Evolutionary conservation across 768 basidiomycete genomes (phyloP).

Genomic region (Mycena belliarum): DNA sequence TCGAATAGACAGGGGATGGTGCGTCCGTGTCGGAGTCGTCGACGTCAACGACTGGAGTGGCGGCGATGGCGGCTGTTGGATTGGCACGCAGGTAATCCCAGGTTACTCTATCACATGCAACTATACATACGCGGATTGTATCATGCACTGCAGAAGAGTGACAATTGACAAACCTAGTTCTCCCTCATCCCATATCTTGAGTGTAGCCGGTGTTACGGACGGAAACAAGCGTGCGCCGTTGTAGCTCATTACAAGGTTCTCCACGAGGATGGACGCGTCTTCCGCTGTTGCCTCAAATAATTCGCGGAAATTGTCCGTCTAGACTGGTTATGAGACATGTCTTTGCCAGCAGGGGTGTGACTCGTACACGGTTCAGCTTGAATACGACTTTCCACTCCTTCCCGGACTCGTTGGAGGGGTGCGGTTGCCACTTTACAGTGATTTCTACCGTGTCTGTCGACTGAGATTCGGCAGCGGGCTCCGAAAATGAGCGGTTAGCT

Average conservation of each 20-base stretch:
- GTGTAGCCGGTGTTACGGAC: conserved; percentile 64
- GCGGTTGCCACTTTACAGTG: conserved; percentile 64
- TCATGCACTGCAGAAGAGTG: background rate
- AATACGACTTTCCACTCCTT: conserved; percentile 49
- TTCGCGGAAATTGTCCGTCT: conserved; percentile 67
- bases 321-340: background rate
- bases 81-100: conserved; percentile 59
- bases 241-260: conserved; percentile 61
- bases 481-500: conserved; percentile 27
- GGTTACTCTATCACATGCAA: conserved; percentile 64
- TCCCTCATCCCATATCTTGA: conserved; percentile 69
- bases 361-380: conserved; percentile 57
- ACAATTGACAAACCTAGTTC: conserved; percentile 53
- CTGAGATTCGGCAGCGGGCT: conserved; percentile 25
- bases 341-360: background rate
- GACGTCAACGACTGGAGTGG: background rate
- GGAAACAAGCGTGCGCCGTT: conserved; percentile 66
- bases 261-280: conserved; percentile 48
- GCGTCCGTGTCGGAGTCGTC: conserved; percentile 18
- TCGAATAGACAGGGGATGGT: conserved; percentile 31
- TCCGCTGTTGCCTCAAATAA: conserved; percentile 71
- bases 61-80: conserved; percentile 13
- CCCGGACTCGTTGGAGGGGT: conserved; percentile 52
- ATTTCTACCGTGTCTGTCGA: conserved; percentile 46
- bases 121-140: conserved; percentile 34